Percentiles rank a stretch among this genome's conserved stretches.
Conservation (phyloP, 1,284 basidiomycete genomes). For the Leccinum pachyderme region DNA sequence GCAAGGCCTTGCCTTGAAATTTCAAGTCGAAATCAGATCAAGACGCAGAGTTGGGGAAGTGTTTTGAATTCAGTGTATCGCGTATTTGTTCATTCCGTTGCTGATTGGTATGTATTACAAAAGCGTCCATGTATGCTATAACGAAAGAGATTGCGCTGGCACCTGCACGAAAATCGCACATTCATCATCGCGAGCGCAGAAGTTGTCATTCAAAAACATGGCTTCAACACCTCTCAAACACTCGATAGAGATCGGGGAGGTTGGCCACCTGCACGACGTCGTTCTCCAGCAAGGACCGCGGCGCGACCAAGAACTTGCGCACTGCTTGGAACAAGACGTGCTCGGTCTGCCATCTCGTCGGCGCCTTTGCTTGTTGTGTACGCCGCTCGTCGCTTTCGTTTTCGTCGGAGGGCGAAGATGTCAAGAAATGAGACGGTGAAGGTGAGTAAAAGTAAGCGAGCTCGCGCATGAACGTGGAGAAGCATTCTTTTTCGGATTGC, state of each 20-base stretch:
- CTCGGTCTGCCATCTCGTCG: constrained; percentile 78
- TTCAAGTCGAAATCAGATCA: too few relatives aligned
- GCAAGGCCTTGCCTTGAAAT: constrained; percentile 55
- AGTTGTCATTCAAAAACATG: not conserved
- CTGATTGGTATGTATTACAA: not conserved
- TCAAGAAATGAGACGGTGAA: constrained; percentile 20
- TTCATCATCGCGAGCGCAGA: not conserved
- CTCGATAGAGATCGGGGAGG: constrained; percentile 84
- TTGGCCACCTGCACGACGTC: constrained; percentile 86
- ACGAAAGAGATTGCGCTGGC: not conserved
- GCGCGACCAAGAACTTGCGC: constrained; percentile 70
- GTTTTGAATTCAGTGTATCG: not conserved
- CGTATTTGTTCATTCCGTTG: not conserved
- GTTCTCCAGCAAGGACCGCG: constrained; percentile 65
- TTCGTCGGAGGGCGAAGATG: constrained; percentile 26
- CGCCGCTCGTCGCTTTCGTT: constrained; percentile 20
- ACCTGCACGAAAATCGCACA: not conserved
- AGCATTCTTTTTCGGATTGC: constrained; percentile 83
- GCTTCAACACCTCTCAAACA: constrained; percentile 82
- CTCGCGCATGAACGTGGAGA: constrained; percentile 83
- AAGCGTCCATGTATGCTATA: not conserved
- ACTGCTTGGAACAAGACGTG: constrained; percentile 85
- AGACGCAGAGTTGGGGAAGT: not conserved
- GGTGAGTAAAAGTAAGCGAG: constrained; percentile 90
- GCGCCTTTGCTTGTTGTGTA: constrained; percentile 44